Percentiles rank a stretch among this genome's conserved stretches.
These are phyloP conservation scores for Metarhizium guizhouense DNA, from an alignment of 2,329 filamentous ascomycete genomes.

Conservation along the genomic window DNA sequence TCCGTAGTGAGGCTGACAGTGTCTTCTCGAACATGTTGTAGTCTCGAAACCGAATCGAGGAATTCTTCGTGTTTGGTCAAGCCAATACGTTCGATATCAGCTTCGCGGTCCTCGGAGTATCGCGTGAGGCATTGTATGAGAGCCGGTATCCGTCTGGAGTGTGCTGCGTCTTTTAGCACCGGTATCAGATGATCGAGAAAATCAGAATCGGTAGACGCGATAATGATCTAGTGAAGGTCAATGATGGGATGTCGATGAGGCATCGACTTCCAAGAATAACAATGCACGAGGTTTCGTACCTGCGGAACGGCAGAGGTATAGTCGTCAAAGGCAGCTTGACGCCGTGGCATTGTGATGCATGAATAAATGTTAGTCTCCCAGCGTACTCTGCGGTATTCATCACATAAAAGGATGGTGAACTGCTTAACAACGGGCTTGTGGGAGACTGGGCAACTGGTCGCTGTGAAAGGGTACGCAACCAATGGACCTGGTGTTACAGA, in stretches of 20 bases:
- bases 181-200: constrained; percentile 95
- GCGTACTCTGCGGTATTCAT: neutral
- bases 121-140: constrained; percentile 62
- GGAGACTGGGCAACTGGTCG: neutral
- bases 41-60: constrained; percentile 82
- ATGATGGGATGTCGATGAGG: neutral
- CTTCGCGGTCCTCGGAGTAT: constrained; percentile 79
- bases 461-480: neutral
- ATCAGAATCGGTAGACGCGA: constrained; percentile 83
- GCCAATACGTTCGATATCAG: constrained; percentile 89
- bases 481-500: no score
- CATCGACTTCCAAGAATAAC: neutral
- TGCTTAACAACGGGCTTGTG: neutral
- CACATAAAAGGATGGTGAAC: neutral
- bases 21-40: constrained; percentile 85
- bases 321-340: constrained; percentile 36
- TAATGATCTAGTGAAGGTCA: constrained; percentile 60
- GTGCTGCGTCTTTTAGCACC: constrained; percentile 81
- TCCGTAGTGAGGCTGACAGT: constrained; percentile 83
- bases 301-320: constrained; percentile 38
- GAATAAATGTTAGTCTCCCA: constrained; percentile 3
- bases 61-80: constrained; percentile 97
- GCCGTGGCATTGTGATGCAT: constrained; percentile 30
- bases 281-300: constrained; percentile 18
- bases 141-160: constrained; percentile 61